phyloP scores from a whole-genome alignment of 2,329 filamentous ascomycete species.

The Fusarium mundagurra region DNA sequence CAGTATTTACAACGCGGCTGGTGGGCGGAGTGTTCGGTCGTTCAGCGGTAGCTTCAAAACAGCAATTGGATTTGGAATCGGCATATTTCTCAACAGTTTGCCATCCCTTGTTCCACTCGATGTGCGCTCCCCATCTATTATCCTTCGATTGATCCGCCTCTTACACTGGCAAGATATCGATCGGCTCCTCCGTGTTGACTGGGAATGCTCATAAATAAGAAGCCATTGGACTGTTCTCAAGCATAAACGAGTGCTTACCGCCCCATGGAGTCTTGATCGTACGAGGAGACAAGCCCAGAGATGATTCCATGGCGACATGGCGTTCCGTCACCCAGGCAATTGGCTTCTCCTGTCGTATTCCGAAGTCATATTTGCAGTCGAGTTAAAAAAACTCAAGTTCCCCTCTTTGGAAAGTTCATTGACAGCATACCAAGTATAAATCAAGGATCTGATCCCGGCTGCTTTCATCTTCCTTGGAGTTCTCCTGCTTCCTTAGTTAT shows the following conservation, averaged over 20 bases:
- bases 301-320: not conserved
- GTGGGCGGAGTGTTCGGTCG: slow-evolving; percentile 41
- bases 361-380: slow-evolving; percentile 12
- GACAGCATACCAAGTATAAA: slow-evolving; percentile 25
- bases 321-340: not conserved
- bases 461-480: not conserved
- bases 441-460: not conserved
- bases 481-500: slow-evolving; percentile 15
- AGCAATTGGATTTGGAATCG: slow-evolving; percentile 46
- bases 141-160: not conserved
- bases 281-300: not conserved
- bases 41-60: slow-evolving; percentile 46
- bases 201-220: not conserved
- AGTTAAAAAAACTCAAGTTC: not conserved
- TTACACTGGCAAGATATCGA: not conserved
- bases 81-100: slow-evolving; percentile 32
- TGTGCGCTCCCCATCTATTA: not conserved
- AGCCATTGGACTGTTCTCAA: slow-evolving; percentile 7
- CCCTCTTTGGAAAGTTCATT: not conserved
- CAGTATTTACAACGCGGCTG: slow-evolving; percentile 47
- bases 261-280: not conserved
- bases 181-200: not conserved
- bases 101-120: not conserved
- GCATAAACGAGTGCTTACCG: slow-evolving; percentile 3
- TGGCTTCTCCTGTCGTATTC: slow-evolving; percentile 2